Conservation (phyloP, 2,329 filamentous ascomycete species). For the Didymella segeticola region DNA sequence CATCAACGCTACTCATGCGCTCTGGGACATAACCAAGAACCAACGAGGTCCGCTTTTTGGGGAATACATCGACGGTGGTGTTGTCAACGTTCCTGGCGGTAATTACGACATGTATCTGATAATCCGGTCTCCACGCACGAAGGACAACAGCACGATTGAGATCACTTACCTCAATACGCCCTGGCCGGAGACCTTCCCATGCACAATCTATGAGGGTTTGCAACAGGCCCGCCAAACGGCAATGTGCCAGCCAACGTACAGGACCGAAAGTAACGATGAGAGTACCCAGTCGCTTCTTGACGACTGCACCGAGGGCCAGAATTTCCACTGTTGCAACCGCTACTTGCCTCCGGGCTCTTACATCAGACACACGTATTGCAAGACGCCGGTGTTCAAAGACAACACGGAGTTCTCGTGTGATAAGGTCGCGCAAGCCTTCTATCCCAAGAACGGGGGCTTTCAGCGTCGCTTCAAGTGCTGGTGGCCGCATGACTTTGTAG, state of each 20-base stretch:
- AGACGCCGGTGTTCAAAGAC: neutral
- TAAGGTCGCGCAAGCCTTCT: neutral
- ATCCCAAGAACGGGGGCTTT: neutral
- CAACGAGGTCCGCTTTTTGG: too few relatives aligned
- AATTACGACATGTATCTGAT: neutral
- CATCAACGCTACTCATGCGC: neutral
- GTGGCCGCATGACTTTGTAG: constrained; percentile 9
- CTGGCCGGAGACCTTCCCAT: too few relatives aligned
- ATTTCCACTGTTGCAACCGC: neutral
- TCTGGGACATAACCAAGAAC: too few relatives aligned
- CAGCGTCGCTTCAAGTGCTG: constrained; percentile 9
- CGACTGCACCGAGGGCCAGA: neutral
- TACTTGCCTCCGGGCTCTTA: too few relatives aligned
- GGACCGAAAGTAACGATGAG: constrained; percentile 5
- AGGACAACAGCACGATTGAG: neutral
- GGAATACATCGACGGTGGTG: neutral
- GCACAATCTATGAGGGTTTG: too few relatives aligned
- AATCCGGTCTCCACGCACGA: neutral
- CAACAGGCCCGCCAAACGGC: too few relatives aligned
- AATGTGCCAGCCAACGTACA: neutral
- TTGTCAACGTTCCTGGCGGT: neutral
- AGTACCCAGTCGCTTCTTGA: neutral
- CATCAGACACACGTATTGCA: too few relatives aligned
- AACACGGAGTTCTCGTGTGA: constrained; percentile 4
- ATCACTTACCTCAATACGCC: neutral